phyloP scores from a whole-genome alignment of 148 eudicot genomes.

The Bassia scoparia region DNA sequence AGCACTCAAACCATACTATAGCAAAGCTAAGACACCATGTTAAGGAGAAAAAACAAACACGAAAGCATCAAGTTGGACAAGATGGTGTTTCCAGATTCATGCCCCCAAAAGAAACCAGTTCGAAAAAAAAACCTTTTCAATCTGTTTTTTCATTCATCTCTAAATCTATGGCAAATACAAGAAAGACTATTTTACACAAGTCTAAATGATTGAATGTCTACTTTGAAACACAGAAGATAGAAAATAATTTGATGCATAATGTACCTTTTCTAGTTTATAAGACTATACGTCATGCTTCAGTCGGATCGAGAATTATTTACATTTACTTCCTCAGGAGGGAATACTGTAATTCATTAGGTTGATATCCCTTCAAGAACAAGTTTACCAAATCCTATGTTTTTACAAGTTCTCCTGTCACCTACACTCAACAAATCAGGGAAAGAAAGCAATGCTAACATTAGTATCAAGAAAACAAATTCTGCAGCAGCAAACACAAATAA shows the following conservation, averaged over 20 bases:
- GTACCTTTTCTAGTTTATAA: too few species aligned
- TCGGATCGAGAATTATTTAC: not conserved
- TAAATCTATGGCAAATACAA: not conserved
- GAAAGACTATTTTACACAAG: not conserved
- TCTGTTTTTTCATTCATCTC: not conserved
- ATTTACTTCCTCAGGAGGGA: not conserved
- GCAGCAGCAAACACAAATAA: not conserved
- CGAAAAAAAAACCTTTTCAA: not conserved
- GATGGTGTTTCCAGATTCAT: not conserved
- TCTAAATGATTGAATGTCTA: not conserved
- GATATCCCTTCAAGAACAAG: not conserved
- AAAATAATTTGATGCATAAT: not conserved
- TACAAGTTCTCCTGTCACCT: constrained; percentile 28
- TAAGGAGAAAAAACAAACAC: not conserved
- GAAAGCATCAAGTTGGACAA: not conserved
- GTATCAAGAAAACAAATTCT: not conserved
- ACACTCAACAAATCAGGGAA: not conserved
- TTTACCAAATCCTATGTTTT: constrained; percentile 7
- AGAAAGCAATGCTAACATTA: not conserved
- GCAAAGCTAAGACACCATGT: not conserved
- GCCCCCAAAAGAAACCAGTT: not conserved
- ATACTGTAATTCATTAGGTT: too few species aligned
- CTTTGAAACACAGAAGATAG: not conserved
- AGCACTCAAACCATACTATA: not conserved
- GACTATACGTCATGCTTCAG: not conserved